These are phyloP conservation scores for Xylariaceae sp. DNA, from an alignment of 2,329 filamentous ascomycete genomes.

Conservation along the genomic window DNA sequence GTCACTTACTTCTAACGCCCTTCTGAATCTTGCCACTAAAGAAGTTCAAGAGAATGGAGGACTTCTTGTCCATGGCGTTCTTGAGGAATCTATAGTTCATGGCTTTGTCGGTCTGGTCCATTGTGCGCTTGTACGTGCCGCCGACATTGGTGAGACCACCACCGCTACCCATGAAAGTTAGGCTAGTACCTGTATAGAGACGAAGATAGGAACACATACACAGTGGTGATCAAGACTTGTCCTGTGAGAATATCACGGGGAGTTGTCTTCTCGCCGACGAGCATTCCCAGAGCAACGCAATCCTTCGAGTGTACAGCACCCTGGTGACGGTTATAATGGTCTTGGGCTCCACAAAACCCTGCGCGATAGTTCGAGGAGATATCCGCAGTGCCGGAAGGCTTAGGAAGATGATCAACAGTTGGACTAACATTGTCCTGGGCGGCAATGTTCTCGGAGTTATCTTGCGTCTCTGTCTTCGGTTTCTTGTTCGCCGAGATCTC, in stretches of 20 bases:
- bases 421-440: not conserved
- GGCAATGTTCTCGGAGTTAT: not conserved
- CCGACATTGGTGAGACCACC: slow-evolving; percentile 28
- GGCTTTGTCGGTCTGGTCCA: slow-evolving; percentile 42
- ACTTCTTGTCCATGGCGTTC: slow-evolving; percentile 39
- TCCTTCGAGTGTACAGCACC: not conserved
- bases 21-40: slow-evolving; percentile 5
- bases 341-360: not conserved
- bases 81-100: slow-evolving; percentile 37
- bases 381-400: not conserved
- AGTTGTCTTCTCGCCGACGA: not conserved
- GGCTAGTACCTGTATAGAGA: slow-evolving; percentile 7
- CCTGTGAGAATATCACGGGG: not conserved
- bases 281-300: not conserved
- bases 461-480: not conserved
- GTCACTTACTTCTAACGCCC: slow-evolving; percentile 1
- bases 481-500: not conserved
- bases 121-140: slow-evolving; percentile 44
- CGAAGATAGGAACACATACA: not conserved
- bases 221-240: not conserved
- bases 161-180: slow-evolving; percentile 20
- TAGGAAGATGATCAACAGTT: not conserved
- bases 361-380: not conserved
- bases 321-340: not conserved
- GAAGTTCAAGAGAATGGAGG: slow-evolving; percentile 11